A percentile compares a stretch with the other conserved stretches of the same genome.
phyloP scores from a whole-genome alignment of 169 alveolate genomes.

The Eimeria tenella region DNA sequence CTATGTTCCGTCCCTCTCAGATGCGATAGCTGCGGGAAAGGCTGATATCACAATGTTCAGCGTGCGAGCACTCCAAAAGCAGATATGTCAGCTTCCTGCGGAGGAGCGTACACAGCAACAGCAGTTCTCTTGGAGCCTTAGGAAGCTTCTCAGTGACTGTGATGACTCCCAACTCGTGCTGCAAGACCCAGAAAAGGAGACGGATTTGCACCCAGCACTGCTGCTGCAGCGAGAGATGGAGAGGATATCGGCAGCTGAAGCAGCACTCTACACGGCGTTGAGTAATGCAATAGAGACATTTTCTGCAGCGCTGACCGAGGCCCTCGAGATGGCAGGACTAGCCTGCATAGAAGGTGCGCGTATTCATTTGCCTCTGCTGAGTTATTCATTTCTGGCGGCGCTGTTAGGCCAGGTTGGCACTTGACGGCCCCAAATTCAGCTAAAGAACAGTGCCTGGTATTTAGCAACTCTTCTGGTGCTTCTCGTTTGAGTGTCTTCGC shows the following conservation, averaged over 20 bases:
- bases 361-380: background rate
- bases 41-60: constrained; percentile 17
- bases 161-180: constrained; percentile 4
- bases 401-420: too few species aligned
- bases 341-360: constrained; percentile 21
- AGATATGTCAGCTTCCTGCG: background rate
- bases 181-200: background rate
- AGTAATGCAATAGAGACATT: constrained; percentile 19
- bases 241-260: background rate
- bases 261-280: background rate
- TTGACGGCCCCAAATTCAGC: too few species aligned
- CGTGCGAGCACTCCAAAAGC: constrained; percentile 19
- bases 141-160: constrained; percentile 4
- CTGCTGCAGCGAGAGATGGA: constrained; percentile 21
- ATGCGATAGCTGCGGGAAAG: constrained; percentile 33
- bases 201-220: background rate
- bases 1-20: background rate
- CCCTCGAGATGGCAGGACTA: constrained; percentile 46
- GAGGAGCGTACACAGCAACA: background rate
- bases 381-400: too few species aligned
- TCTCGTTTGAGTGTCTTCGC: too few species aligned
- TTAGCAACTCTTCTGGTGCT: too few species aligned
- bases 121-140: constrained; percentile 10
- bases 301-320: constrained; percentile 20
- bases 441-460: too few species aligned